Evolutionary conservation across 768 basidiomycete species (phyloP).

Genomic region (Lanmaoa pseudosensibilis): DNA sequence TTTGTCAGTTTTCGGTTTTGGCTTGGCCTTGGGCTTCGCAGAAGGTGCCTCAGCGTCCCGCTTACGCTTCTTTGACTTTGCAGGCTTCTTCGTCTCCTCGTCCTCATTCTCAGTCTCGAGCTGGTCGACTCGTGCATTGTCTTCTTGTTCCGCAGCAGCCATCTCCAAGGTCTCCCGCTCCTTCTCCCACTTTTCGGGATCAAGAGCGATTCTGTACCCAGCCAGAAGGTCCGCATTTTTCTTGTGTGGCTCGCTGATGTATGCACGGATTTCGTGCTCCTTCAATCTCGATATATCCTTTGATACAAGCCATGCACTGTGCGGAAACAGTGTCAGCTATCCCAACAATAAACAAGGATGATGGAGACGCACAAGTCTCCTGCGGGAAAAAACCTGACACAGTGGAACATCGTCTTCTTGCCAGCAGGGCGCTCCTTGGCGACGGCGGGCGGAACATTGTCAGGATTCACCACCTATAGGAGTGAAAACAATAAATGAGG

Average conservation of each 20-base stretch:
- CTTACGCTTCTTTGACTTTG: constrained; percentile 59
- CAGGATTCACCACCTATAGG: constrained; percentile 76
- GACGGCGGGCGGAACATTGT: constrained; percentile 59
- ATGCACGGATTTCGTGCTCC: constrained; percentile 79
- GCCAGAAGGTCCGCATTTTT: constrained; percentile 71
- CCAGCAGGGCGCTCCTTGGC: constrained; percentile 66
- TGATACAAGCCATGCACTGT: constrained; percentile 79
- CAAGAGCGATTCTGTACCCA: constrained; percentile 73
- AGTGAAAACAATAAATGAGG: constrained; percentile 9
- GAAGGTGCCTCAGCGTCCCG: constrained; percentile 53
- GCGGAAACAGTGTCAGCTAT: constrained; percentile 10
- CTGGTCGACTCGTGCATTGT: constrained; percentile 66
- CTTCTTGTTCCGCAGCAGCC: constrained; percentile 47
- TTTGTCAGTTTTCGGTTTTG: constrained; percentile 47
- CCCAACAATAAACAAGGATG: constrained; percentile 8
- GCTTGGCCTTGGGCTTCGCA: constrained; percentile 41
- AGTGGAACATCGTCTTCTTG: constrained; percentile 73
- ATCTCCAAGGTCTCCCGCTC: constrained; percentile 37
- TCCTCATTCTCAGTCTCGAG: constrained; percentile 54
- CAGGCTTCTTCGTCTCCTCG: constrained; percentile 49
- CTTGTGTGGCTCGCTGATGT: constrained; percentile 75
- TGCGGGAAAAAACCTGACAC: constrained; percentile 86
- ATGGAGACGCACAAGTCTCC: constrained; percentile 81
- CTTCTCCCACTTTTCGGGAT: constrained; percentile 70
- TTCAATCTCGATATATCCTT: constrained; percentile 83